Percentiles rank a stretch among this genome's conserved stretches.
Conservation (phyloP, 2,329 filamentous ascomycete species). For the Lithohypha guttulata region DNA sequence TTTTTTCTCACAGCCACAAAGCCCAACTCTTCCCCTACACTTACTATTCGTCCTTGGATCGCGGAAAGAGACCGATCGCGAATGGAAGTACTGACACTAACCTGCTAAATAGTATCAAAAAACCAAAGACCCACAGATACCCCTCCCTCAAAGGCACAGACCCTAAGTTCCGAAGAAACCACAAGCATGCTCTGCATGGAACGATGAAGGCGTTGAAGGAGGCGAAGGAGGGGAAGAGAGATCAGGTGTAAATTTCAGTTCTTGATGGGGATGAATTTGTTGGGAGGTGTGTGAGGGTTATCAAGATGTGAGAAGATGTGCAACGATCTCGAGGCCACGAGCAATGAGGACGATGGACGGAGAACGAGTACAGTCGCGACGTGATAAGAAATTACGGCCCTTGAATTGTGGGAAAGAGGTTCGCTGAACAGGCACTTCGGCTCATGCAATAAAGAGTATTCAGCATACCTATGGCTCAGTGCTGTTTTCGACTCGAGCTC, state of each 20-base stretch:
- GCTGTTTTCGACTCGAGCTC: no score
- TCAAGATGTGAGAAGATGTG: slow-evolving; percentile 27
- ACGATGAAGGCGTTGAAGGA: slow-evolving; percentile 98
- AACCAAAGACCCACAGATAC: slow-evolving; percentile 98
- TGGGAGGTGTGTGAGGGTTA: slow-evolving; percentile 20
- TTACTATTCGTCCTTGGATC: no score
- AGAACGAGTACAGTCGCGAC: no score
- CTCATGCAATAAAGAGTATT: no score
- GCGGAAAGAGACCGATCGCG: no score
- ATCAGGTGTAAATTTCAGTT: slow-evolving; percentile 55
- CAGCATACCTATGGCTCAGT: no score
- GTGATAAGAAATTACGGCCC: no score
- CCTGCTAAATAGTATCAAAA: slow-evolving; percentile 72
- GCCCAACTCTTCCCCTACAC: background rate
- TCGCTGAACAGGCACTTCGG: no score
- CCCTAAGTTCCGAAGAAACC: slow-evolving; percentile 99
- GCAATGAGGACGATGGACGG: no score
- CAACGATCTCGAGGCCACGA: slow-evolving; percentile 23
- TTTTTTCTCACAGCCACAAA: slow-evolving; percentile 7
- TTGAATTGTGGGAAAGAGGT: no score
- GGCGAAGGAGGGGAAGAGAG: slow-evolving; percentile 90
- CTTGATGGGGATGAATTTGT: slow-evolving; percentile 14
- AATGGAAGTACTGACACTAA: no score
- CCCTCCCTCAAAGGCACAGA: slow-evolving; percentile 97
- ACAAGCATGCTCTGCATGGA: slow-evolving; percentile 98